Percentiles rank a stretch among this genome's conserved stretches.
Conservation (phyloP, 306 rosid genomes). For the Lathyrus sativus region DNA sequence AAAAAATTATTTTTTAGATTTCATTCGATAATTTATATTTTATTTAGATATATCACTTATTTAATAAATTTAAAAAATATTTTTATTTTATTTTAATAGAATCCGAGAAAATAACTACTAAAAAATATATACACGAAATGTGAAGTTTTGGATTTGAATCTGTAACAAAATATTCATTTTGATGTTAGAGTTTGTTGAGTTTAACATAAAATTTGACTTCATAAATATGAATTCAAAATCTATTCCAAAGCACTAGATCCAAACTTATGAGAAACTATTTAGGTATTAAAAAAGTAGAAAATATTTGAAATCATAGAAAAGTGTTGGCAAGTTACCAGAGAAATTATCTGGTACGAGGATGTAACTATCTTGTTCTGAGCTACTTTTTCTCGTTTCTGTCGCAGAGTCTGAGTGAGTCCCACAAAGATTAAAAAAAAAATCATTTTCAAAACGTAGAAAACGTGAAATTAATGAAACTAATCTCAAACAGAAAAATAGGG, state of each 20-base stretch:
- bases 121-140: too few relatives aligned
- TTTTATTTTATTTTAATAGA: too few relatives aligned
- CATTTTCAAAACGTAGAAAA: neutral
- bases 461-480: neutral
- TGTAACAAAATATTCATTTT: too few relatives aligned
- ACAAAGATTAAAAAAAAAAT: neutral
- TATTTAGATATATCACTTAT: too few relatives aligned
- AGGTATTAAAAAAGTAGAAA: neutral
- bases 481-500: neutral
- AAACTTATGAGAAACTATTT: neutral
- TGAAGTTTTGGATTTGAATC: too few relatives aligned
- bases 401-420: slow-evolving; percentile 38
- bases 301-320: neutral
- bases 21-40: too few relatives aligned
- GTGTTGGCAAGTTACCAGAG: slow-evolving; percentile 51
- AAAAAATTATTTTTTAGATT: too few relatives aligned
- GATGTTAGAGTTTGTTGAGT: too few relatives aligned
- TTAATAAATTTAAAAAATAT: too few relatives aligned
- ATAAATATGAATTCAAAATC: neutral
- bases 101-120: too few relatives aligned
- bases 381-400: slow-evolving; percentile 59
- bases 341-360: slow-evolving; percentile 51
- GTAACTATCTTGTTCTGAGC: slow-evolving; percentile 67
- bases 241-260: neutral
- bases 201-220: too few relatives aligned